phyloP scores from a whole-genome alignment of 257 asterid genomes.

The Gentiana straminea region DNA sequence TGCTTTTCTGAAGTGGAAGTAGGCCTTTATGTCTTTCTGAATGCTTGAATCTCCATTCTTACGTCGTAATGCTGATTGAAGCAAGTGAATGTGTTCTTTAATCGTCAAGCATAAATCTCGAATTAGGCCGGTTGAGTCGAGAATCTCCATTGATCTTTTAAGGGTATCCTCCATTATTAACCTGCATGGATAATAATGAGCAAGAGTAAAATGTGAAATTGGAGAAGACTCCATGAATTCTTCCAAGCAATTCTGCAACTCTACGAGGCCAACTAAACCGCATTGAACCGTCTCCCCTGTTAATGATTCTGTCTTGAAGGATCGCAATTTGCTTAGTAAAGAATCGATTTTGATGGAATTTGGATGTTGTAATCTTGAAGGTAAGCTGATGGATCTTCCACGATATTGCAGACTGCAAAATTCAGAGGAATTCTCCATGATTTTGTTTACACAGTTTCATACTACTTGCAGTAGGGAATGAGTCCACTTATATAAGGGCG shows the following conservation, averaged over 20 bases:
- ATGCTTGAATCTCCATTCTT: slow-evolving; percentile 35
- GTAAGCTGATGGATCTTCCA: slow-evolving; percentile 67
- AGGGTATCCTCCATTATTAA: slow-evolving; percentile 26
- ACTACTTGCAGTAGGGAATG: not conserved
- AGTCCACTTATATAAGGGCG: not conserved
- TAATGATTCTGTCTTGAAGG: slow-evolving; percentile 13
- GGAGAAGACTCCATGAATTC: slow-evolving; percentile 20
- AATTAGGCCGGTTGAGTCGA: slow-evolving; percentile 51
- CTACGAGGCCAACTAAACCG: slow-evolving; percentile 24
- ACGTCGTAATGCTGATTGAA: slow-evolving; percentile 61
- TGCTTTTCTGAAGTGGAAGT: slow-evolving; percentile 32
- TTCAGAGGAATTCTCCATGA: slow-evolving; percentile 34
- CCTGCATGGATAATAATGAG: slow-evolving; percentile 24
- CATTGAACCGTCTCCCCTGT: slow-evolving; percentile 26
- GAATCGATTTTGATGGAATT: slow-evolving; percentile 34
- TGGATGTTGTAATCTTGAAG: slow-evolving; percentile 52
- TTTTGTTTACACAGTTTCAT: not conserved
- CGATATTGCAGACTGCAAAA: slow-evolving; percentile 20
- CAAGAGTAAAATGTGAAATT: slow-evolving; percentile 14
- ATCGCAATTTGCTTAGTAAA: slow-evolving; percentile 32
- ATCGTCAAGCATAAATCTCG: slow-evolving; percentile 29
- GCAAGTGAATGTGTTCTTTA: slow-evolving; percentile 31
- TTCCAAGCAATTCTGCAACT: slow-evolving; percentile 25
- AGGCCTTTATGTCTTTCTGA: slow-evolving; percentile 24
- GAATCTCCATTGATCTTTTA: slow-evolving; percentile 35